Conservation (phyloP, 306 rosid genomes). For the Vicia sativa region DNA sequence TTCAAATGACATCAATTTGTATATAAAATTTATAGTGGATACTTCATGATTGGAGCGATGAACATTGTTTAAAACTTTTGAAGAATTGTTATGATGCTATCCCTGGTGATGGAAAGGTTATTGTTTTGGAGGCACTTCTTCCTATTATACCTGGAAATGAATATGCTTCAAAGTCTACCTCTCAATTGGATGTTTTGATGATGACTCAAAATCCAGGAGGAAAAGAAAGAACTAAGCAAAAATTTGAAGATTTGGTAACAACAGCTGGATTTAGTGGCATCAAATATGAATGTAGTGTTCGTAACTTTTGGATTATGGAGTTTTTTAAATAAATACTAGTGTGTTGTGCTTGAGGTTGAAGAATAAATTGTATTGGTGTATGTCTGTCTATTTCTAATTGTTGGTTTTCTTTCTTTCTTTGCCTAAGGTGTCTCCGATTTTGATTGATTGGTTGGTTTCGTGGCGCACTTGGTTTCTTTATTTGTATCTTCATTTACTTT, state of each 20-base stretch:
- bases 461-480: too few relatives aligned
- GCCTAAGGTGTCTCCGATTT: too few relatives aligned
- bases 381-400: too few relatives aligned
- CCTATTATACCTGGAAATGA: constrained; percentile 35
- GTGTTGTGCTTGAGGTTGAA: too few relatives aligned
- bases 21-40: neutral
- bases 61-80: too few relatives aligned
- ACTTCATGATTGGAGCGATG: too few relatives aligned
- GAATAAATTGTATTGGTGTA: too few relatives aligned
- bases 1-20: too few relatives aligned
- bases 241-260: constrained; percentile 46
- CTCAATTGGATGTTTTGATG: constrained; percentile 47
- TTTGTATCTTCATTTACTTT: too few relatives aligned
- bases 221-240: constrained; percentile 48
- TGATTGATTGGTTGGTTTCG: too few relatives aligned
- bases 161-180: neutral
- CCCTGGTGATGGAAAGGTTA: neutral
- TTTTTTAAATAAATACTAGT: constrained; percentile 60
- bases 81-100: too few relatives aligned
- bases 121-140: constrained; percentile 43
- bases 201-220: constrained; percentile 41
- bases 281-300: constrained; percentile 32
- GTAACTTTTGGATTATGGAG: constrained; percentile 51
- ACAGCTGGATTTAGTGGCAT: constrained; percentile 53
- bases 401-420: too few relatives aligned